Base-by-base conservation (phyloP, 2,329 filamentous ascomycete species). In the Monilinia laxa region DNA sequence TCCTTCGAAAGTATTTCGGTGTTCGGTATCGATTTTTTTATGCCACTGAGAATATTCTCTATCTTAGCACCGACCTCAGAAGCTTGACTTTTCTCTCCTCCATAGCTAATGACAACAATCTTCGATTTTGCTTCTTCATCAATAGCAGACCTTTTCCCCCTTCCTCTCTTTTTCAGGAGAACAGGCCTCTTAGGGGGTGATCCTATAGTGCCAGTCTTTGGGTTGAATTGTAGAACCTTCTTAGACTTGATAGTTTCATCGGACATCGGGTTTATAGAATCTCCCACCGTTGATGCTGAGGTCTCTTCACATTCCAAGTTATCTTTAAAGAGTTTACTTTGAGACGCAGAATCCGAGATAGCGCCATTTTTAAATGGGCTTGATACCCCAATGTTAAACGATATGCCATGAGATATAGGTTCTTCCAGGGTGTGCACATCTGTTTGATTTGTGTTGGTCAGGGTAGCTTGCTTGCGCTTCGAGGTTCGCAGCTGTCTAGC, bases 91-190 rank as follows among this genome's bases (percentile, higher is more conserved):
- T 79, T 75, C 66, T 85, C 82, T 5, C 72, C 74, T 2, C 84
- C 85, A 73, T 94, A 94, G 68, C 78, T 81, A 42, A 92, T 81
- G 16, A 79, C 78, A 2, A 87, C 82, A 6, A 90, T 68, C 28
- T 76, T 77, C 5, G 78, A 75, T 51, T 79, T 79, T 18, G 76
- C 69, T 71, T 76, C 74, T 72, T 77, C 81, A 51, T 75, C 74
- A 53, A 78, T 75, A 70, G 38, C 23, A 49, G 20, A 70, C 66
- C 70, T 70, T 23, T 66, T 69, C 16, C 62, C 64, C 65, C 59
- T 66, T 20, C 23, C 40, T 9, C 40, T 60, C 31, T 60, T 63
- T 10, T 57, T 52, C 18, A 62, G 53, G 47, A 62, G 62, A n/a
- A 54, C 58, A 1, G 74, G 73, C 71, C 87, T 90, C 4, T 81